These are phyloP conservation scores for Cyclotella cryptica DNA, from an alignment of 108 stramenopile genomes.

Conservation along the genomic window DNA sequence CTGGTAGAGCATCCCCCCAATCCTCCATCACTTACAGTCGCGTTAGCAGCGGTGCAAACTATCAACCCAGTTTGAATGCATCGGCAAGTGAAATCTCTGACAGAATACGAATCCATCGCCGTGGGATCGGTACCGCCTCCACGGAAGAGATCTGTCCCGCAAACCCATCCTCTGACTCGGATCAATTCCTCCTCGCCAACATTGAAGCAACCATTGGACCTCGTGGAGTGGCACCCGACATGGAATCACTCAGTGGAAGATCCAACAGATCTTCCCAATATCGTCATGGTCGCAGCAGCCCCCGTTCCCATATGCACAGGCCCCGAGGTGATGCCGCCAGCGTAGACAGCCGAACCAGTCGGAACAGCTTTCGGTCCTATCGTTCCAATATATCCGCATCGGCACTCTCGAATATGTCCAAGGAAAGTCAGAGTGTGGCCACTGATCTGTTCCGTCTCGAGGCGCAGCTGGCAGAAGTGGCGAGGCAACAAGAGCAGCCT, in stretches of 20 bases:
- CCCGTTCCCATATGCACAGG: conserved; percentile 26
- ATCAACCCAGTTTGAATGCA: conserved; percentile 22
- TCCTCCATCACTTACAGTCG: conserved; percentile 9
- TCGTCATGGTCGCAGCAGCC: conserved; percentile 7
- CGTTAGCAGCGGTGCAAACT: background rate
- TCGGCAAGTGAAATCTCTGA: conserved; percentile 16
- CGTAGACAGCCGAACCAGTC: conserved; percentile 44
- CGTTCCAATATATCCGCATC: conserved; percentile 35
- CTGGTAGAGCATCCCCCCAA: conserved; percentile 11
- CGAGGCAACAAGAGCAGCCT: conserved; percentile 22
- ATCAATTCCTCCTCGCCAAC: conserved; percentile 50
- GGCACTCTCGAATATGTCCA: conserved; percentile 42
- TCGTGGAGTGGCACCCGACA: conserved; percentile 48
- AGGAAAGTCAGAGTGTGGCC: conserved; percentile 46
- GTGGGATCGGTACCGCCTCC: background rate
- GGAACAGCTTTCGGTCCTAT: conserved; percentile 41
- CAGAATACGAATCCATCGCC: background rate
- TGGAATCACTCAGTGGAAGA: conserved; percentile 51
- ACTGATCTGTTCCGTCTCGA: conserved; percentile 49
- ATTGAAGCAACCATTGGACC: conserved; percentile 54
- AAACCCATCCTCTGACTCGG: conserved; percentile 6
- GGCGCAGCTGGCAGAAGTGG: conserved; percentile 47
- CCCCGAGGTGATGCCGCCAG: conserved; percentile 30
- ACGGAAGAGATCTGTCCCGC: background rate
- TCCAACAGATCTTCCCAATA: conserved; percentile 9